Evolutionary conservation across 306 rosid species (phyloP).

Genomic region (Ochetophila trinervis): DNA sequence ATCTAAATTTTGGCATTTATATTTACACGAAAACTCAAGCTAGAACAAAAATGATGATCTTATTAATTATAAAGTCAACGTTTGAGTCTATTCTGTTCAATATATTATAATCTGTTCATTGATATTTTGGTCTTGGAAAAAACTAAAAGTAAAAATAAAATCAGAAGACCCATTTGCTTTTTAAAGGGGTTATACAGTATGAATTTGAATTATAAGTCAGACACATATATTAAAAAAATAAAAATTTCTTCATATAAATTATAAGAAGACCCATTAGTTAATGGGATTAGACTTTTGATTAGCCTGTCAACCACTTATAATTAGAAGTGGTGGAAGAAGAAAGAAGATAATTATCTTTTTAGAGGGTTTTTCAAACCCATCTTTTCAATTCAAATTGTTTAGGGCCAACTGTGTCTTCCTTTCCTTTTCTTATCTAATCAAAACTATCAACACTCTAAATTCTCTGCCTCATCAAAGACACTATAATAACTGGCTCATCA

Average conservation of each 20-base stretch:
- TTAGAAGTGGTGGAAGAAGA: not conserved
- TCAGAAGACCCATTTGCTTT: not conserved
- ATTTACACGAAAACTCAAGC: no score
- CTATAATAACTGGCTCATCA: not conserved
- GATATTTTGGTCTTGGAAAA: not conserved
- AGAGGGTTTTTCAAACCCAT: not conserved
- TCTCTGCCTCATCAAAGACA: not conserved
- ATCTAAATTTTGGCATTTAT: no score
- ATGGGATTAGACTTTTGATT: not conserved
- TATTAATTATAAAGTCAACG: no score
- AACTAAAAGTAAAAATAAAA: not conserved
- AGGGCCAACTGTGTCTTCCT: not conserved
- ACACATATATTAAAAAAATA: no score
- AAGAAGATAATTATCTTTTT: conserved; percentile 10
- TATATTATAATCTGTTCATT: no score
- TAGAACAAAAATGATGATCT: no score
- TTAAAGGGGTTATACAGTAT: not conserved
- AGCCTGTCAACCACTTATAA: not conserved
- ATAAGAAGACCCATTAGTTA: no score
- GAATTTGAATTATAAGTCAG: not conserved
- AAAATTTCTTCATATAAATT: no score
- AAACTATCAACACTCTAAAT: not conserved
- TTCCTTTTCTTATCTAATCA: not conserved
- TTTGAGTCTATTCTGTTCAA: no score
- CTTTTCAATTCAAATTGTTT: not conserved